phyloP scores from a whole-genome alignment of 2,329 filamentous ascomycete genomes.

The Microsporum audouinii region DNA sequence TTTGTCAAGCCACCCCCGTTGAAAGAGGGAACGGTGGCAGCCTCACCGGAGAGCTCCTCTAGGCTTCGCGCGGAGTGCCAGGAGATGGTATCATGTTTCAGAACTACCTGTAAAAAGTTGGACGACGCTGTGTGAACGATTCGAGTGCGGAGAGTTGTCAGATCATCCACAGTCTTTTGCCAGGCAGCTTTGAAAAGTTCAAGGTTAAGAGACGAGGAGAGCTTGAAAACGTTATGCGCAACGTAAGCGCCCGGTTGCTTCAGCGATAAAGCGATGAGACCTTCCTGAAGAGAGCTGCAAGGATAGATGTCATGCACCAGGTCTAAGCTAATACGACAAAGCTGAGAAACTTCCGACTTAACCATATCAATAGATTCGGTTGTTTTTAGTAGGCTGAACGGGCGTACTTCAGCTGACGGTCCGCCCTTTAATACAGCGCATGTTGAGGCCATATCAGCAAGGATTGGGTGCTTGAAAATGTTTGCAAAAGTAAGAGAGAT shows the following conservation, averaged over 20 bases:
- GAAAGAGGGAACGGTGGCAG: slow-evolving; percentile 21
- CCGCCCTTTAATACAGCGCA: slow-evolving; percentile 6
- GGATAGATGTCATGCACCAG: slow-evolving; percentile 33
- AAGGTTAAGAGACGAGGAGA: slow-evolving; percentile 31
- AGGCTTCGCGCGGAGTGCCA: slow-evolving; percentile 26
- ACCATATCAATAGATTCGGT: slow-evolving; percentile 8
- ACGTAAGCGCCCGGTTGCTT: slow-evolving; percentile 40
- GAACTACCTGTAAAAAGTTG: slow-evolving; percentile 32
- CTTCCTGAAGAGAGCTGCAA: slow-evolving; percentile 36
- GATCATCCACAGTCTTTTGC: slow-evolving; percentile 34
- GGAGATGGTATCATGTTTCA: slow-evolving; percentile 24
- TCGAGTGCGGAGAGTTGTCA: slow-evolving; percentile 41
- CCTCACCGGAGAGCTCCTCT: slow-evolving; percentile 19
- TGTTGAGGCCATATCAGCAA: slow-evolving; percentile 24
- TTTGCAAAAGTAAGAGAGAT: slow-evolving; percentile 16
- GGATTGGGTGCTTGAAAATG: slow-evolving; percentile 23
- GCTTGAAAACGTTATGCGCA: slow-evolving; percentile 34
- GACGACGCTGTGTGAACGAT: slow-evolving; percentile 30
- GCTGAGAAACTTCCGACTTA: slow-evolving; percentile 17
- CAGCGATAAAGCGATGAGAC: slow-evolving; percentile 38
- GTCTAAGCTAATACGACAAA: slow-evolving; percentile 23
- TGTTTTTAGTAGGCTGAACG: slow-evolving; percentile 14
- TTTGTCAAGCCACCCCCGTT: slow-evolving; percentile 27
- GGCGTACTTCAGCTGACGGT: slow-evolving; percentile 4
- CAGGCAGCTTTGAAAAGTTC: slow-evolving; percentile 37